These are phyloP conservation scores for Fraxinus albicans DNA, from an alignment of 305 asterid species.

Conservation along the genomic window DNA sequence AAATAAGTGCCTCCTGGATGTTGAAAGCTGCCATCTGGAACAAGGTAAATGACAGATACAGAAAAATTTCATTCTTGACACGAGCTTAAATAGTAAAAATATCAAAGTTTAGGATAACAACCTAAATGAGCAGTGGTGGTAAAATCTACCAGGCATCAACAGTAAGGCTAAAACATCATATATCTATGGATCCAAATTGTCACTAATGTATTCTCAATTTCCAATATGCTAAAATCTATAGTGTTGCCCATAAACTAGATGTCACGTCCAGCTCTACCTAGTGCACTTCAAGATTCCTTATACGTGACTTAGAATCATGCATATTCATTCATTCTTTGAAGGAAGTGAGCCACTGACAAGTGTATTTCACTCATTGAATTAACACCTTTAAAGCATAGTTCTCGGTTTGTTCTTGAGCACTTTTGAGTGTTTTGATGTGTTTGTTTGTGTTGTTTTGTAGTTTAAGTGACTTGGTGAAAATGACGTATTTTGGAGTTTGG, in stretches of 20 bases:
- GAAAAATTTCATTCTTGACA: conserved; percentile 9
- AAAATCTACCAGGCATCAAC: background rate
- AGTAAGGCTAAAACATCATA: conserved; percentile 10
- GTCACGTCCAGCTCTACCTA: conserved; percentile 5
- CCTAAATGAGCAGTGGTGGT: background rate
- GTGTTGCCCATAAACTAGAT: background rate
- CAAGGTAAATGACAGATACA: conserved; percentile 17
- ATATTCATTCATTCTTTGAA: background rate
- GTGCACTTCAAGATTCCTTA: conserved; percentile 7
- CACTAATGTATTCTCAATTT: conserved; percentile 13
- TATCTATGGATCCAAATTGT: background rate
- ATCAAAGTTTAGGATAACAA: background rate
- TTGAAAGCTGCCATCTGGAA: conserved; percentile 98
- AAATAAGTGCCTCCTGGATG: conserved; percentile 80
- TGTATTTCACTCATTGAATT: no score
- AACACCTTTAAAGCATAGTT: no score
- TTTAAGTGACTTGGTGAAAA: no score
- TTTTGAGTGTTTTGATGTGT: no score
- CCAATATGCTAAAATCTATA: background rate
- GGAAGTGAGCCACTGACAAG: background rate
- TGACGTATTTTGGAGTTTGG: no score
- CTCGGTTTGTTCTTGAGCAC: no score
- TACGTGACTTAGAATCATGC: conserved; percentile 15
- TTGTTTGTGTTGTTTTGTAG: no score
- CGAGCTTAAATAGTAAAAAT: conserved; percentile 4